phyloP scores from a whole-genome alignment of 495 filamentous ascomycete genomes.

The Penicillium parvum region DNA sequence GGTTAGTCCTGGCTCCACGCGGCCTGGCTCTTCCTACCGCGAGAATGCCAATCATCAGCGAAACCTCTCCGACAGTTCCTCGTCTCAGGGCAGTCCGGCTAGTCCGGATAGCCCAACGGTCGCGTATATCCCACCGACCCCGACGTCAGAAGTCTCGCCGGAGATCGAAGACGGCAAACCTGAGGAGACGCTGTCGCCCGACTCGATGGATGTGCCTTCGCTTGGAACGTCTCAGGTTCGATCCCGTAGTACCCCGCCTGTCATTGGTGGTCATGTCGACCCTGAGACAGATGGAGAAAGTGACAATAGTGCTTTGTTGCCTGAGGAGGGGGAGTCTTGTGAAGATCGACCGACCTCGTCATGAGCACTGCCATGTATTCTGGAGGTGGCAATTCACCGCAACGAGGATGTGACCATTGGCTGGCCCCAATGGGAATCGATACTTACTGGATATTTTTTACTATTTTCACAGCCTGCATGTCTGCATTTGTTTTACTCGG shows the following conservation, averaged over 20 bases:
- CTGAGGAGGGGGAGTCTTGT: slow-evolving; percentile 4
- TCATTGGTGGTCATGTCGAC: slow-evolving; percentile 22
- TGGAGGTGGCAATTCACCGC: not conserved
- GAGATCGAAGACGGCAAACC: slow-evolving; percentile 18
- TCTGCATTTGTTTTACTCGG: slow-evolving; percentile 2
- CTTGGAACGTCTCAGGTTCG: slow-evolving; percentile 24
- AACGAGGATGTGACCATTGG: not conserved
- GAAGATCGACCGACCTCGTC: slow-evolving; percentile 6
- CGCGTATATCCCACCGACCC: slow-evolving; percentile 47
- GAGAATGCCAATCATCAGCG: slow-evolving; percentile 29
- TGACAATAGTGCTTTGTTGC: slow-evolving; percentile 6
- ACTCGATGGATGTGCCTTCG: slow-evolving; percentile 19
- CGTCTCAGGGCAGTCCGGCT: slow-evolving; percentile 28
- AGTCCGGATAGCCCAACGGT: slow-evolving; percentile 36
- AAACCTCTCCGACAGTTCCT: slow-evolving; percentile 37
- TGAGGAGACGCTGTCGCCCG: slow-evolving; percentile 11
- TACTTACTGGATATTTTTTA: not conserved
- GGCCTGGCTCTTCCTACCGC: slow-evolving; percentile 38
- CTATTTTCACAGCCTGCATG: not conserved
- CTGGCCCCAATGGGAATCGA: not conserved
- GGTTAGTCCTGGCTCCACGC: slow-evolving; percentile 41
- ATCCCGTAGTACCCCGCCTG: slow-evolving; percentile 41
- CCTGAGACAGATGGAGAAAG: slow-evolving; percentile 10
- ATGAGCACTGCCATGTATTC: slow-evolving; percentile 1
- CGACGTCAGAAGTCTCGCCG: slow-evolving; percentile 30